Evolutionary conservation across 148 eudicot genomes (phyloP).

Genomic region (Silene uniflora): DNA sequence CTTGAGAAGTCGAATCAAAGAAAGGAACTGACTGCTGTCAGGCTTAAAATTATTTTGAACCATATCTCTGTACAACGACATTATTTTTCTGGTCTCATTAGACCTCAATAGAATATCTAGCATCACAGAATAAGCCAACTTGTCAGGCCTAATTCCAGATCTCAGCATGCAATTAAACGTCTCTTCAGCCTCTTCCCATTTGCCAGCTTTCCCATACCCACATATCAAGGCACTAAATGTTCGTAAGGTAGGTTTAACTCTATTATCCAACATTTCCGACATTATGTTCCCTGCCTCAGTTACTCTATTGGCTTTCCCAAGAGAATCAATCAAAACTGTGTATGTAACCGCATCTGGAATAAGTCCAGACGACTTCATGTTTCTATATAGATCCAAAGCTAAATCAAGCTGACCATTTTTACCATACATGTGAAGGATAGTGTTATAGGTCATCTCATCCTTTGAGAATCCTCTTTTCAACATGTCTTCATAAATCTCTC

Average conservation of each 20-base stretch:
- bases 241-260: conserved; percentile 74
- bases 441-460: conserved; percentile 96
- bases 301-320: conserved; percentile 82
- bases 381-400: conserved; percentile 60
- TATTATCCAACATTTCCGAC: conserved; percentile 82
- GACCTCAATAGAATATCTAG: conserved; percentile 72
- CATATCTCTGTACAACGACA: conserved; percentile 67
- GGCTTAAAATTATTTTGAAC: conserved; percentile 58
- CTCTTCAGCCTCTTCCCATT: conserved; percentile 63
- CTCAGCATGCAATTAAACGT: conserved; percentile 71
- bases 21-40: conserved; percentile 51
- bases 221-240: conserved; percentile 94
- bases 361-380: conserved; percentile 70
- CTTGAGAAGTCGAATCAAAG: conserved; percentile 53
- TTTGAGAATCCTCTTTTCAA: conserved; percentile 70
- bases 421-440: conserved; percentile 93
- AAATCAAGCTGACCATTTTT: conserved; percentile 65
- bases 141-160: conserved; percentile 82
- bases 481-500: conserved; percentile 68
- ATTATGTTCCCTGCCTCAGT: conserved; percentile 78
- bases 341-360: conserved; percentile 91
- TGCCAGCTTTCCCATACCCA: conserved; percentile 92
- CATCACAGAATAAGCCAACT: conserved; percentile 86
- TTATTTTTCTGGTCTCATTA: conserved; percentile 48
- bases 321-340: conserved; percentile 79